phyloP scores from a whole-genome alignment of 441 rosid species.

The Brassica hybrid region DNA sequence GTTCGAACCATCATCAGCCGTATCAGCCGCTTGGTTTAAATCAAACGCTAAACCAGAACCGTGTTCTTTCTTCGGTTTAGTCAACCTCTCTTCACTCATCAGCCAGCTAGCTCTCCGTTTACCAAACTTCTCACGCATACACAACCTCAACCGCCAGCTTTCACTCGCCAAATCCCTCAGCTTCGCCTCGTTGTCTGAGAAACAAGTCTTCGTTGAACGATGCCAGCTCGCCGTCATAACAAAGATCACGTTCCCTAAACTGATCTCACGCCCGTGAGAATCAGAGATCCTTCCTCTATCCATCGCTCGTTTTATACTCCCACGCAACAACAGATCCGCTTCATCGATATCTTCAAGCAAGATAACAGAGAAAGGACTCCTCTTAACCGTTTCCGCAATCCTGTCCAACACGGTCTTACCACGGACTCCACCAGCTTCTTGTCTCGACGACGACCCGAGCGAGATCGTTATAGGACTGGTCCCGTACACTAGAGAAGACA shows the following conservation, averaged over 20 bases:
- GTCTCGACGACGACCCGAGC: constrained; percentile 59
- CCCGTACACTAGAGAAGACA: constrained; percentile 67
- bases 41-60: constrained; percentile 62
- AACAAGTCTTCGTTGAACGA: constrained; percentile 40
- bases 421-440: constrained; percentile 64
- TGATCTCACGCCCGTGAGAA: constrained; percentile 92
- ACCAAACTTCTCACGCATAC: constrained; percentile 61
- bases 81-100: constrained; percentile 45
- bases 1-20: constrained; percentile 71
- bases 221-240: constrained; percentile 77
- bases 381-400: constrained; percentile 86
- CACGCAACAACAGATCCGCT: constrained; percentile 72
- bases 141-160: constrained; percentile 76
- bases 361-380: constrained; percentile 82
- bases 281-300: constrained; percentile 89
- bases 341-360: constrained; percentile 91
- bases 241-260: constrained; percentile 86
- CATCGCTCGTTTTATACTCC: constrained; percentile 85
- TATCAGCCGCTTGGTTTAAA: constrained; percentile 76
- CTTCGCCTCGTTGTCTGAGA: constrained; percentile 56
- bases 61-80: constrained; percentile 65
- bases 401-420: constrained; percentile 89
- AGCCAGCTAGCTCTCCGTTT: constrained; percentile 84
- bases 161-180: constrained; percentile 57
- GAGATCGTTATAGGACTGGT: constrained; percentile 58